phyloP scores from a whole-genome alignment of 2,329 filamentous ascomycete species.

The Scortechinia acanthostroma region DNA sequence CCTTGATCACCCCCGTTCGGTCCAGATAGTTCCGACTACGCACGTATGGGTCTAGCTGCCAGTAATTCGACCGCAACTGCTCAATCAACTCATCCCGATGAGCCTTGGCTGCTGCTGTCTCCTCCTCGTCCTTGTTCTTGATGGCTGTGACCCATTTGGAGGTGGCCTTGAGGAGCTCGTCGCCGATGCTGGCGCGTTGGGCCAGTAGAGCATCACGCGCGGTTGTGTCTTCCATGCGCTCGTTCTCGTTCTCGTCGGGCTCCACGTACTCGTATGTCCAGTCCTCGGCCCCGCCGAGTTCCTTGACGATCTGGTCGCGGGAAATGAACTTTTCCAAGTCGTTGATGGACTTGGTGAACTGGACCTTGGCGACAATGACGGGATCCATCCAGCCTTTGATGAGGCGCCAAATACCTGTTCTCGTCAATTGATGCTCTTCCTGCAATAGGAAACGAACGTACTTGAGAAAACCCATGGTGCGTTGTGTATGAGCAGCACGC shows the following conservation, averaged over 20 bases:
- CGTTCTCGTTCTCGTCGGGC: constrained; percentile 50
- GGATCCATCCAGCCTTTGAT: constrained; percentile 73
- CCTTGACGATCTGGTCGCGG: constrained; percentile 47
- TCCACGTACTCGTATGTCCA: constrained; percentile 63
- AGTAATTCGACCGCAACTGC: constrained; percentile 53
- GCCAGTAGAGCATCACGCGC: constrained; percentile 37
- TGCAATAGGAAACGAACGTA: too few relatives aligned
- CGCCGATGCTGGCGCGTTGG: constrained; percentile 41
- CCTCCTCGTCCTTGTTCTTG: constrained; percentile 9
- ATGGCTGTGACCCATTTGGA: constrained; percentile 43
- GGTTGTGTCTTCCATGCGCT: constrained; percentile 32
- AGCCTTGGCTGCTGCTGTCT: constrained; percentile 16
- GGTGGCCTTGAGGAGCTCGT: constrained; percentile 50
- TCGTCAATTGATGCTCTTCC: not conserved
- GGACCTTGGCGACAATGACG: constrained; percentile 66
- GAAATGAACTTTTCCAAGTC: constrained; percentile 58
- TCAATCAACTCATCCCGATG: constrained; percentile 40
- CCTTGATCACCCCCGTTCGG: constrained; percentile 17
- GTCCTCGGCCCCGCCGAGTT: constrained; percentile 60
- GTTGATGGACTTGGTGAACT: constrained; percentile 56
- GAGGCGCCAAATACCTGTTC: constrained; percentile 45
- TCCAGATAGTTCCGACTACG: constrained; percentile 58
- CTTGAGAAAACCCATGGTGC: constrained; percentile 67
- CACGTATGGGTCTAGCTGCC: constrained; percentile 64
- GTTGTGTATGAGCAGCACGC: constrained; percentile 67